These are phyloP conservation scores for Mrakia hoshinonis DNA, from an alignment of 768 basidiomycete species.

Conservation along the genomic window DNA sequence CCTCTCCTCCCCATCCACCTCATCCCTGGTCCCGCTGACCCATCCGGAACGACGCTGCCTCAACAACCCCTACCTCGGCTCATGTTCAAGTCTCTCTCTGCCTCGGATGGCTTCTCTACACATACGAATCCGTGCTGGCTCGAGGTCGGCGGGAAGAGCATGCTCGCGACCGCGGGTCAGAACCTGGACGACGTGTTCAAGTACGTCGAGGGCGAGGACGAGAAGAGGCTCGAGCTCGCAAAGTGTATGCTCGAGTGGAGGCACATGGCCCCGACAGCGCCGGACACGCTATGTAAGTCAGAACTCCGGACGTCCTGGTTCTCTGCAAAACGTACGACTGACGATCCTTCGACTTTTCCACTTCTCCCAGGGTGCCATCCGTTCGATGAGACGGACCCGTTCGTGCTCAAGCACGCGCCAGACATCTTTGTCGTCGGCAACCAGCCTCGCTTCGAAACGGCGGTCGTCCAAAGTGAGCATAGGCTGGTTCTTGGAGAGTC, in stretches of 20 bases:
- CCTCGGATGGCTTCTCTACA: constrained; percentile 50
- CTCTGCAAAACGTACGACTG: no score
- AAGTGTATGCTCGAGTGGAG: constrained; percentile 80
- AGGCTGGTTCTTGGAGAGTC: constrained; percentile 15
- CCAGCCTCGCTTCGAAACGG: constrained; percentile 72
- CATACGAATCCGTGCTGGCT: constrained; percentile 89
- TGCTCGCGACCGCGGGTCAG: constrained; percentile 85
- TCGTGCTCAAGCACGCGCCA: constrained; percentile 74
- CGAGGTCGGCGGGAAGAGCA: constrained; percentile 50
- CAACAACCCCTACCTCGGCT: constrained; percentile 87
- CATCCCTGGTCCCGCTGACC: constrained; percentile 79
- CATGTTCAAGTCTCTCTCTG: constrained; percentile 53
- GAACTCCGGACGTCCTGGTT: background rate
- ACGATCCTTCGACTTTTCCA: no score
- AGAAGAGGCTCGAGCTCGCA: constrained; percentile 55
- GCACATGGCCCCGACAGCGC: constrained; percentile 96
- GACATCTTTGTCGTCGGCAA: constrained; percentile 89
- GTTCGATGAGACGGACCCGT: constrained; percentile 77
- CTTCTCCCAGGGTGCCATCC: constrained; percentile 95
- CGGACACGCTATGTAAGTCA: constrained; percentile 72
- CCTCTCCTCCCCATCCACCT: constrained; percentile 75
- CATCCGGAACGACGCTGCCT: constrained; percentile 77
- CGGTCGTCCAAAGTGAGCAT: constrained; percentile 48
- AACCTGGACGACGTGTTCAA: constrained; percentile 91
- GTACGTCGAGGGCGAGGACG: constrained; percentile 60